These are phyloP conservation scores for Cyclocybe cylindracea DNA, from an alignment of 768 basidiomycete genomes.

Conservation along the genomic window DNA sequence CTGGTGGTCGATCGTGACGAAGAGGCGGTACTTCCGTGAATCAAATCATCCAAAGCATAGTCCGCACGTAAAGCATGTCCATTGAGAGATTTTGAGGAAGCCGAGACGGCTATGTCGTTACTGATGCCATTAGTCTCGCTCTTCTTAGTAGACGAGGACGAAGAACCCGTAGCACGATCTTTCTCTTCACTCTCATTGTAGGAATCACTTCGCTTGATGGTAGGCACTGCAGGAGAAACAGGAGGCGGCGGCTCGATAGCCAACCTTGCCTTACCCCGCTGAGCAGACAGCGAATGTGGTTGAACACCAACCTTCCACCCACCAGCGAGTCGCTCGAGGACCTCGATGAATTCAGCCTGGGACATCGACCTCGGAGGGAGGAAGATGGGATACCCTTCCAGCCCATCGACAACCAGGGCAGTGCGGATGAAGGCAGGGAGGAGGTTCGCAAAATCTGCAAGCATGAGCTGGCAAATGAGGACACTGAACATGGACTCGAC, in stretches of 20 bases:
- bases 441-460: constrained; percentile 69
- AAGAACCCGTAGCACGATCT: constrained; percentile 11
- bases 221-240: constrained; percentile 24
- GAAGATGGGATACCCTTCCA: constrained; percentile 90
- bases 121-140: background rate
- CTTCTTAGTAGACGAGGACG: constrained; percentile 12
- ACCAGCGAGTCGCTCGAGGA: constrained; percentile 75
- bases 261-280: constrained; percentile 40
- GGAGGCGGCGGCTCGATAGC: constrained; percentile 42
- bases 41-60: too few relatives aligned
- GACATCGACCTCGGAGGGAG: constrained; percentile 86
- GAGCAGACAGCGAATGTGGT: constrained; percentile 49
- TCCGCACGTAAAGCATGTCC: background rate
- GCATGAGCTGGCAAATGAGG: constrained; percentile 72
- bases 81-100: constrained; percentile 6
- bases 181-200: constrained; percentile 13
- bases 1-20: background rate
- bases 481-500: constrained; percentile 86
- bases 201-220: constrained; percentile 11
- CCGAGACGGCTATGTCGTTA: constrained; percentile 3
- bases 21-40: too few relatives aligned
- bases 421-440: constrained; percentile 67
- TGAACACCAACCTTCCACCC: constrained; percentile 73
- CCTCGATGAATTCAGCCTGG: constrained; percentile 87
- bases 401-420: constrained; percentile 71